Evolutionary conservation across 139 green algal genomes (phyloP).

Genomic region (Marvania coccoides): DNA sequence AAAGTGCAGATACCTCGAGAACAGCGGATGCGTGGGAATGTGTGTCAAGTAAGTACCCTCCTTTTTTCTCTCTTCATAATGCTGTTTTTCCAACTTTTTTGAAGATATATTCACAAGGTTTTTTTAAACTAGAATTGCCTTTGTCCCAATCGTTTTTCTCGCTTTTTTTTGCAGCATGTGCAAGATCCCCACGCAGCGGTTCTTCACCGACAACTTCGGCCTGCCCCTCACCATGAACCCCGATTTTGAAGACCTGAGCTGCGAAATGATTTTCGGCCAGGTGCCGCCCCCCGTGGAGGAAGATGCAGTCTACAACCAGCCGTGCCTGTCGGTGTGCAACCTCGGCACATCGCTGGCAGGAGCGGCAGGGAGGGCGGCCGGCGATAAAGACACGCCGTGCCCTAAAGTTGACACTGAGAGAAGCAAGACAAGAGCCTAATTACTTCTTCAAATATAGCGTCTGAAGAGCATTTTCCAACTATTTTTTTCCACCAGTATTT

Average conservation of each 20-base stretch:
- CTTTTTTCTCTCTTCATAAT: too few species aligned
- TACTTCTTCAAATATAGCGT: too few species aligned
- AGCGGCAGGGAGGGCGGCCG: neutral
- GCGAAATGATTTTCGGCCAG: constrained; percentile 51
- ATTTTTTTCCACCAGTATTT: too few species aligned
- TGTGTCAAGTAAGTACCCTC: too few species aligned
- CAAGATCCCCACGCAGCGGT: constrained; percentile 40
- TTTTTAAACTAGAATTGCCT: too few species aligned
- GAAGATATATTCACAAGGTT: too few species aligned
- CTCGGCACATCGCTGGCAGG: constrained; percentile 16
- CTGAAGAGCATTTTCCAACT: too few species aligned
- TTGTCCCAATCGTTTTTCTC: too few species aligned
- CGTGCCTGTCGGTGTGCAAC: constrained; percentile 33
- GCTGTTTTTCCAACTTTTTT: too few species aligned
- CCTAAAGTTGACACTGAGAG: constrained; percentile 50
- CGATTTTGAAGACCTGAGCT: constrained; percentile 52
- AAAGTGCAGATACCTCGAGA: constrained; percentile 60
- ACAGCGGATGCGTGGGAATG: constrained; percentile 38
- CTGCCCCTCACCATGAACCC: constrained; percentile 59
- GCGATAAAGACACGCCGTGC: constrained; percentile 16
- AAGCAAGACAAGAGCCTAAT: too few species aligned
- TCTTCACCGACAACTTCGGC: constrained; percentile 52
- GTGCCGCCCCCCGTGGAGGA: constrained; percentile 35
- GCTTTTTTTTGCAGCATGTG: too few species aligned
- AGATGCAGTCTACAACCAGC: constrained; percentile 43